Conservation (phyloP, 495 filamentous ascomycete genomes). For the Trichoderma reesei region DNA sequence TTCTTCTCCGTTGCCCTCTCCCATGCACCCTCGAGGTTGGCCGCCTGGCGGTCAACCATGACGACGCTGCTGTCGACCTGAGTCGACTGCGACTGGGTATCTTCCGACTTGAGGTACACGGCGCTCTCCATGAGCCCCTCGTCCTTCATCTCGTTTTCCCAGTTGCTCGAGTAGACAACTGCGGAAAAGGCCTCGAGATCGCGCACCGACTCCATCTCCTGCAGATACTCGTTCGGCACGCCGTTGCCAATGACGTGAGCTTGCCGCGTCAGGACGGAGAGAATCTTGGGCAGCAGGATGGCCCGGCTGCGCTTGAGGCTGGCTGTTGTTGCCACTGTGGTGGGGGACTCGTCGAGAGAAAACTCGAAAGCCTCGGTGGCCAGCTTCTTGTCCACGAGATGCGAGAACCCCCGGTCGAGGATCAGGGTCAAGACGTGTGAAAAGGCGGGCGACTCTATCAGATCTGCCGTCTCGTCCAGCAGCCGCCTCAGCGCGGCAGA, state of each 20-base stretch:
- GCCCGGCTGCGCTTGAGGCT: slow-evolving; percentile 42
- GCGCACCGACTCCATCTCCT: slow-evolving; percentile 67
- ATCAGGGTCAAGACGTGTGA: slow-evolving; percentile 71
- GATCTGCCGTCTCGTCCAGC: slow-evolving; percentile 90
- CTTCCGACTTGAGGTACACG: slow-evolving; percentile 12
- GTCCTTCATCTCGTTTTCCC: slow-evolving; percentile 54
- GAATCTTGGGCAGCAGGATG: slow-evolving; percentile 75
- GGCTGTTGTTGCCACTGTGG: slow-evolving; percentile 26
- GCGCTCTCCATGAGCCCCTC: slow-evolving; percentile 20
- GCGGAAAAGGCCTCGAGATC: slow-evolving; percentile 93
- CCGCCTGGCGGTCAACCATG: slow-evolving; percentile 32
- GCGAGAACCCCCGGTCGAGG: slow-evolving; percentile 77
- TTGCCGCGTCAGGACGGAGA: slow-evolving; percentile 79
- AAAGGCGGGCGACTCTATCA: slow-evolving; percentile 89
- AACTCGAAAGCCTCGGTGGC: slow-evolving; percentile 66
- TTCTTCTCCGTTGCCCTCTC: slow-evolving; percentile 35
- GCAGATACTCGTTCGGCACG: slow-evolving; percentile 81
- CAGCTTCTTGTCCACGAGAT: slow-evolving; percentile 69
- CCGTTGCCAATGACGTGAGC: slow-evolving; percentile 82
- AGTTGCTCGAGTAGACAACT: slow-evolving; percentile 89
- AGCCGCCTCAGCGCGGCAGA: slow-evolving; percentile 64
- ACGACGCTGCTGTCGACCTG: slow-evolving; percentile 34
- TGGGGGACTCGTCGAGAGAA: slow-evolving; percentile 15
- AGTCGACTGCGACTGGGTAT: slow-evolving; percentile 9
- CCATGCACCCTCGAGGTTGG: slow-evolving; percentile 57